Percentiles rank a stretch among this genome's conserved stretches.
These are phyloP conservation scores for Spencermartinsiella ligniputridi DNA, from an alignment of 1,139 yeast species.

Conservation along the genomic window DNA sequence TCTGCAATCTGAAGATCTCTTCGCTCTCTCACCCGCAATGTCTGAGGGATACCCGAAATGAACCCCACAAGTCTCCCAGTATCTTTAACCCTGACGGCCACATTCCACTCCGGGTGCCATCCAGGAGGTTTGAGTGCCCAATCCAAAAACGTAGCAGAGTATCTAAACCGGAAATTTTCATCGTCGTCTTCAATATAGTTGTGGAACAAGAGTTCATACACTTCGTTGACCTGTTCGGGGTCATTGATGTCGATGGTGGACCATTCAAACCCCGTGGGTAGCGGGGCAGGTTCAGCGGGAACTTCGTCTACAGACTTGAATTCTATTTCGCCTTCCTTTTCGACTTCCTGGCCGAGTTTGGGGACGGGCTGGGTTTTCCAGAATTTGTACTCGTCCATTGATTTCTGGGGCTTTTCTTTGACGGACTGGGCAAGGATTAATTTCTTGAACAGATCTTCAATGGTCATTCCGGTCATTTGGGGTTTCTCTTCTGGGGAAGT, in stretches of 20 bases:
- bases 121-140: slow-evolving; percentile 98
- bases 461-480: slow-evolving; percentile 24
- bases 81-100: slow-evolving; percentile 82
- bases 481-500: slow-evolving; percentile 14
- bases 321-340: slow-evolving; percentile 82
- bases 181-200: slow-evolving; percentile 94
- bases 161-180: slow-evolving; percentile 86
- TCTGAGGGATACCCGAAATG: slow-evolving; percentile 84
- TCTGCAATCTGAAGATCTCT: slow-evolving; percentile 64
- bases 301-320: slow-evolving; percentile 67
- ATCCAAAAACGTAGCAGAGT: slow-evolving; percentile 73
- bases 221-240: slow-evolving; percentile 59
- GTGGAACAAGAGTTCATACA: slow-evolving; percentile 74
- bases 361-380: slow-evolving; percentile 99
- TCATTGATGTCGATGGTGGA: slow-evolving; percentile 64
- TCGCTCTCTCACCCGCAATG: slow-evolving; percentile 56
- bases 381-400: slow-evolving; percentile 88
- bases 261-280: slow-evolving; percentile 86
- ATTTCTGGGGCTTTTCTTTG: slow-evolving; percentile 37
- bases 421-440: slow-evolving; percentile 21
- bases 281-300: slow-evolving; percentile 62
- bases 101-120: slow-evolving; percentile 83
- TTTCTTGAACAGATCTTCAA: slow-evolving; percentile 42
- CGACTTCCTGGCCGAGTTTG: slow-evolving; percentile 59
- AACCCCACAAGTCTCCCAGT: slow-evolving; percentile 82